Base-by-base conservation (phyloP, 2,329 filamentous ascomycete species). In the Fusarium hostae region DNA sequence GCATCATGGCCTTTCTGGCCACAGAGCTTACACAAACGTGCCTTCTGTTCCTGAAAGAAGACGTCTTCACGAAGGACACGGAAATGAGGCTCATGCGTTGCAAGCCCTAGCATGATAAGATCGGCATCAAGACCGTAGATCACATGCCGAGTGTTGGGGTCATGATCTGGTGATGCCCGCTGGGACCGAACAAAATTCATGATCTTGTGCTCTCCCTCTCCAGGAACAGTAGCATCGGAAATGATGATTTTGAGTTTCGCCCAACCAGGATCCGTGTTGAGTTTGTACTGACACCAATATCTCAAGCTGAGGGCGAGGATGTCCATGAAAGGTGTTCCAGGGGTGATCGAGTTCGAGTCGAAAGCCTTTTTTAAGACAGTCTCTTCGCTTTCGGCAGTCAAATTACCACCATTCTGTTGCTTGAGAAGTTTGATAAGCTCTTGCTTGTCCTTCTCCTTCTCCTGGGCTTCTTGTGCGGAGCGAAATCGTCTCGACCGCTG, bases 171-270 rank as follows among this genome's bases (percentile, higher is more conserved):
- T 58, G 94, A 96, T 54, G 92, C 90, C 77, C 96, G 91, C 82
- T 99, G 97, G 40, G 95, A 97, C 77, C 96, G 91, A 73, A 99
- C 90, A 80, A 98, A 99, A 75, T 96, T 91, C 96, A 99, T 99
- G 79, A 99, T 98, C 83, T 99, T 99, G 82, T 99, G 96, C 84
- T 99, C 96, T 80, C 96, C 96, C 84, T 99, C 96, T 79, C 96
- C 96, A 59, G 96, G 96, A 41, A 99, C 95, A 43, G 95, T 98
- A 59, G 96, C 95, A 85, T 99, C 96, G 12, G 96, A 99, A 74
- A 99, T 98, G 81, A 99, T 97, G 81, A 99, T 89, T 86, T 99
- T 99, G 81, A 98, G 86, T 80, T 94, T 94, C 70, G 93, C 93
- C 97, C 97, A 99, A 54, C 92, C 94, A 35, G 95, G 94, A 81